Evolutionary conservation across 345 rosid species (phyloP), one percentile per base, ranked within the genome.

Genomic region (Corchorus olitorius): DNA sequence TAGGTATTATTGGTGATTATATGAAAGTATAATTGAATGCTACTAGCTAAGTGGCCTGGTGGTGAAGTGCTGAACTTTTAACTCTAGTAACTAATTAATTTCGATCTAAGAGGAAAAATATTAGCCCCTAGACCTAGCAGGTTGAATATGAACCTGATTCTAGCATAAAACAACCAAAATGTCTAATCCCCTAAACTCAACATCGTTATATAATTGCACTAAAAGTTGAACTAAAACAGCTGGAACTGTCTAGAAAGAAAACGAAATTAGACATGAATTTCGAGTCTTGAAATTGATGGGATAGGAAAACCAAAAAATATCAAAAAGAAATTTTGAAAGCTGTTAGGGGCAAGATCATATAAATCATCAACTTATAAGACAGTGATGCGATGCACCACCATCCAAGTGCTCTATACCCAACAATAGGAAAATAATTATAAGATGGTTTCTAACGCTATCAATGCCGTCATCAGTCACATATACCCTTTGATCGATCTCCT

Each of bases 361-460:
- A 70, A 6, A 50, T 27, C 27, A 27, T 27, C 27, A 27, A 27
- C 27, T 27, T 27, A 1, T 27, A 62, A 34, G 78, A 52, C 60
- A 71, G 62, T 16, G 46, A 72, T 78, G 82, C 55, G 19, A 73
- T 69, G 54, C 20, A 43, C 75, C 81, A 76, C 75, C 66, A 15
- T 35, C 61, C 53, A 52, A 79, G 81, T 79, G 76, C 72, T 65
- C 54, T 27, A 17, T 27, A 27, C 27, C 8, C 52, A 64, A 54
- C 35, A 7, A 70, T 6, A 49, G 50, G 11, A 74, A 22, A 49
- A 45, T 13, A 27, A 27, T 27, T 27, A 27, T 27, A 67, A 87
- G 79, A 78, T 88, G 89, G 80, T 80, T 81, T 77, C 82, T 74
- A 75, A 84, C 89, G 85, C 81, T 12, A 85, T 80, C 79, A 72